These are phyloP conservation scores for Fusarium annulatum DNA, from an alignment of 2,329 filamentous ascomycete genomes.

Conservation along the genomic window DNA sequence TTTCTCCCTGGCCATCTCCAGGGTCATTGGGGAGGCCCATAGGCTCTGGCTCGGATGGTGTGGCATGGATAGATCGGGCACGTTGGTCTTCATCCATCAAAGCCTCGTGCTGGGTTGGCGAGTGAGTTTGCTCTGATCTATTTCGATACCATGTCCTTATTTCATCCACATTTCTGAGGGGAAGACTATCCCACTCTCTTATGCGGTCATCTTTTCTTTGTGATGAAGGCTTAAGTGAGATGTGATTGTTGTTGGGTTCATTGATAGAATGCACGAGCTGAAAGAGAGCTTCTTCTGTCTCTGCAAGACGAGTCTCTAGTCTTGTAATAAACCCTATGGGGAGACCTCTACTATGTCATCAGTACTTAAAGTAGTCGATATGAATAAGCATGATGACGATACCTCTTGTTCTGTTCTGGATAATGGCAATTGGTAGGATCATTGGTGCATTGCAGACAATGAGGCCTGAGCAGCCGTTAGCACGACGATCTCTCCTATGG, in stretches of 20 bases:
- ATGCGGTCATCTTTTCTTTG: slow-evolving; percentile 45
- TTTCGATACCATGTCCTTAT: slow-evolving; percentile 40
- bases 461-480: slow-evolving; percentile 30
- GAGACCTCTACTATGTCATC: slow-evolving; percentile 43
- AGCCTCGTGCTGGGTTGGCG: fast-evolving
- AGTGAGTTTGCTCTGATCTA: not conserved
- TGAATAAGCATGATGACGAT: not conserved
- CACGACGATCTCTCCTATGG: fast-evolving
- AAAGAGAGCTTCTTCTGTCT: slow-evolving; percentile 47
- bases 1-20: not conserved
- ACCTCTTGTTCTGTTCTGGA: slow-evolving; percentile 50
- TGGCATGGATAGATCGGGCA: not conserved
- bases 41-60: not conserved
- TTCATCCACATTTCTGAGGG: slow-evolving; percentile 29
- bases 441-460: slow-evolving; percentile 46
- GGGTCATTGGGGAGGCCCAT: not conserved
- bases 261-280: slow-evolving; percentile 34
- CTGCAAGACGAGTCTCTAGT: slow-evolving; percentile 52
- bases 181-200: slow-evolving; percentile 45
- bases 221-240: slow-evolving; percentile 9
- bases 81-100: not conserved
- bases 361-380: not conserved
- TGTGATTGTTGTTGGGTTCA: not conserved
- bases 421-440: slow-evolving; percentile 48
- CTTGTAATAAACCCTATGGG: slow-evolving; percentile 54